phyloP scores from a whole-genome alignment of 148 eudicot species.

The Simmondsia chinensis region DNA sequence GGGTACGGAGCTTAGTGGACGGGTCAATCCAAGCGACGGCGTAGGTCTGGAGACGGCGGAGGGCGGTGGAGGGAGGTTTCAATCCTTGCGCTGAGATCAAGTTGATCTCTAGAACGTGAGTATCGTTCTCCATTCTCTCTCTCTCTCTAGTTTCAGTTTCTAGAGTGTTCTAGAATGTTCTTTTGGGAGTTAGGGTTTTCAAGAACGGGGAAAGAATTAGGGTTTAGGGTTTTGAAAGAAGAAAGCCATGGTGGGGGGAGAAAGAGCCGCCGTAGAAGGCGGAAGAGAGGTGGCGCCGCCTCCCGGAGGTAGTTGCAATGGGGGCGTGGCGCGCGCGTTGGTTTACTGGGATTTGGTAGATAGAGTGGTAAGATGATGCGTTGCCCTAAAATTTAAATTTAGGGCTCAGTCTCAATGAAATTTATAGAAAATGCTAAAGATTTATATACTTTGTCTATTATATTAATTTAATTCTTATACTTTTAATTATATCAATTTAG shows the following conservation, averaged over 20 bases:
- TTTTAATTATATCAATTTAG: too few species aligned
- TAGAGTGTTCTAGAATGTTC: constrained; percentile 11
- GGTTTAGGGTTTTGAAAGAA: background rate
- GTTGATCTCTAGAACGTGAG: constrained; percentile 65
- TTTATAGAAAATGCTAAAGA: too few species aligned
- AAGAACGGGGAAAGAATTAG: background rate
- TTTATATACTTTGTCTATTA: too few species aligned
- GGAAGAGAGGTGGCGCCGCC: background rate
- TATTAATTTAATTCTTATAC: too few species aligned
- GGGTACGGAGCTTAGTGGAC: constrained; percentile 49
- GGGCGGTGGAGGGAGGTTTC: constrained; percentile 37
- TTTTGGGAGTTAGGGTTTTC: too few species aligned
- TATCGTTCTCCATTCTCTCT: constrained; percentile 14
- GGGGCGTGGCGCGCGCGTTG: too few species aligned
- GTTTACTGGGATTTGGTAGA: too few species aligned
- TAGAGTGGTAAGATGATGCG: too few species aligned
- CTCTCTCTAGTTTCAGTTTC: constrained; percentile 1
- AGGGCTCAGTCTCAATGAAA: too few species aligned
- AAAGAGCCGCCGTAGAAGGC: constrained; percentile 6
- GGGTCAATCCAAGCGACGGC: constrained; percentile 59
- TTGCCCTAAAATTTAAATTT: too few species aligned
- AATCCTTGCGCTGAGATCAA: constrained; percentile 79
- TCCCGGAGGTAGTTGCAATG: too few species aligned
- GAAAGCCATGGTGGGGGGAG: background rate
- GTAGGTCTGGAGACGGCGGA: constrained; percentile 61